phyloP scores from a whole-genome alignment of 2,329 filamentous ascomycete species.

The Fusarium veterinarium region DNA sequence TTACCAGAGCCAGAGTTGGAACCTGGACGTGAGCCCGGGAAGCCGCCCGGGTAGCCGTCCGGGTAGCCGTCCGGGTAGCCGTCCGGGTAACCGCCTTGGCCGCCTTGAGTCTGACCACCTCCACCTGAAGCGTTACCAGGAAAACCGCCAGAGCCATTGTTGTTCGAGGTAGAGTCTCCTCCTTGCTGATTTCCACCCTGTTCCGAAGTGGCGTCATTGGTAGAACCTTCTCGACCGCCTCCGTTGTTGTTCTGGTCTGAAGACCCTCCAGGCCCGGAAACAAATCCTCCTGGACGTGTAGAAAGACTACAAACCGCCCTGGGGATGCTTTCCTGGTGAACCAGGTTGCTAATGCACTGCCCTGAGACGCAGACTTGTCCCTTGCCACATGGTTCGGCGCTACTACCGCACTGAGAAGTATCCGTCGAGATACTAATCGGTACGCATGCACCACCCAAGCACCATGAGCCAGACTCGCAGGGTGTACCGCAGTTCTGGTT shows the following conservation, averaged over 20 bases:
- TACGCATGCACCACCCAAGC: background rate
- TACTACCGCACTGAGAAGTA: slow-evolving; percentile 17
- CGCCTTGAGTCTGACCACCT: background rate
- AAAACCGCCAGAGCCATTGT: background rate
- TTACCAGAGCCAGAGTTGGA: slow-evolving; percentile 1
- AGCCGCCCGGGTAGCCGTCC: background rate
- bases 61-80: too few species aligned
- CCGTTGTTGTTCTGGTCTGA: background rate
- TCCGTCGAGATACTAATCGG: slow-evolving; percentile 22
- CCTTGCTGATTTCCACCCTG: background rate
- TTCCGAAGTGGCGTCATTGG: background rate
- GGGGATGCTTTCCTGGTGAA: background rate
- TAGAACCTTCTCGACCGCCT: background rate
- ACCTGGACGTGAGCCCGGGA: background rate
- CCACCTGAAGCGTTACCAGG: background rate
- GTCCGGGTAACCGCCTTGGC: background rate
- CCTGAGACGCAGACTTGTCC: slow-evolving; percentile 29
- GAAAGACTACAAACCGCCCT: background rate
- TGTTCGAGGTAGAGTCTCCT: background rate
- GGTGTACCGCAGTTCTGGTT: slow-evolving; percentile 1
- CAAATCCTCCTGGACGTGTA: background rate
- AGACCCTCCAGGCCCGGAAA: background rate
- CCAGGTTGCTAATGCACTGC: slow-evolving; percentile 10
- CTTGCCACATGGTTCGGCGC: background rate
- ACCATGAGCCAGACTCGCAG: slow-evolving; percentile 21